A percentile compares a stretch with the other conserved stretches of the same genome.
Evolutionary conservation across 441 rosid genomes (phyloP).

Genomic region (Adansonia gregorii): DNA sequence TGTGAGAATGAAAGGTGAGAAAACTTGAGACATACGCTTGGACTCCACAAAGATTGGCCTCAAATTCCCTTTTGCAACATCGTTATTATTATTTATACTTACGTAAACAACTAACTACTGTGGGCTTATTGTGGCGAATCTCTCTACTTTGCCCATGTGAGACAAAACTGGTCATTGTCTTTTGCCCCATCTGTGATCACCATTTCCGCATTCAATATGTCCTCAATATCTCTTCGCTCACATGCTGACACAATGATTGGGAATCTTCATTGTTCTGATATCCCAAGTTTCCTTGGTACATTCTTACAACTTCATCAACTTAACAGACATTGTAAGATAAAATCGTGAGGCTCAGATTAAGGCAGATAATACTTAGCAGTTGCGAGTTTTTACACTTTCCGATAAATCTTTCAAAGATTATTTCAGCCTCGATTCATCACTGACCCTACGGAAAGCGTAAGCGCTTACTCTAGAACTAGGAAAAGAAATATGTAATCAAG

Average conservation of each 20-base stretch:
- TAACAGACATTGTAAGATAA: no score
- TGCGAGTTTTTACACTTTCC: no score
- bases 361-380: no score
- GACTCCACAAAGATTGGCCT: background rate
- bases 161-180: conserved; percentile 5
- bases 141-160: background rate
- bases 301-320: background rate
- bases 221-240: conserved; percentile 32
- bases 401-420: background rate
- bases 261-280: background rate
- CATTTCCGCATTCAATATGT: background rate
- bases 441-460: background rate
- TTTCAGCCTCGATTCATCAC: background rate
- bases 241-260: conserved; percentile 18
- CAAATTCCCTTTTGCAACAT: background rate
- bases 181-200: background rate
- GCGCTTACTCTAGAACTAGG: background rate
- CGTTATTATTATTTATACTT: background rate
- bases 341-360: no score
- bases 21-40: conserved; percentile 30
- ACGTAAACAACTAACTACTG: conserved; percentile 15
- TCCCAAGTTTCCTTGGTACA: background rate
- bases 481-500: background rate
- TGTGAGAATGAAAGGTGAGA: conserved; percentile 30
- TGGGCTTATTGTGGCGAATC: background rate